Percentiles rank a stretch among this genome's conserved stretches.
These are phyloP conservation scores for Naganishia sp. DNA, from an alignment of 1,284 basidiomycete genomes.

Conservation along the genomic window DNA sequence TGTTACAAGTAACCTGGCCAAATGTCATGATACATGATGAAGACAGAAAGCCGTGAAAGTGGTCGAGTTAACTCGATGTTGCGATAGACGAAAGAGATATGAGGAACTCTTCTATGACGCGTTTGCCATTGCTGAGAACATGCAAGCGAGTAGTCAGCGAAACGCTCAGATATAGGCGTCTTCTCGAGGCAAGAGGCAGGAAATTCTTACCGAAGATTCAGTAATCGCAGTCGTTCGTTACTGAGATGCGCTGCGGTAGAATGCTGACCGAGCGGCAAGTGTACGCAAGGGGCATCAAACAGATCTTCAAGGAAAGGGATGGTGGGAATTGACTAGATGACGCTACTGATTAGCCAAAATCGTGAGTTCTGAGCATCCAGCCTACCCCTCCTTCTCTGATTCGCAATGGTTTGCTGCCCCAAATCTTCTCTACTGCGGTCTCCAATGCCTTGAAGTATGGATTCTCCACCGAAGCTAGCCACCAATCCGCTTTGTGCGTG, in stretches of 20 bases:
- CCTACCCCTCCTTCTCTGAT: constrained; percentile 91
- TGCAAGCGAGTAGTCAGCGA: too few relatives aligned
- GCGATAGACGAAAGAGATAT: constrained; percentile 17
- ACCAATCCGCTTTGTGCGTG: constrained; percentile 89
- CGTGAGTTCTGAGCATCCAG: constrained; percentile 33
- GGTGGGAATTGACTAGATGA: constrained; percentile 66
- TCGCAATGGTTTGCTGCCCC: constrained; percentile 77
- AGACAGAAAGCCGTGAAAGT: neutral
- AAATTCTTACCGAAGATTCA: constrained; percentile 51
- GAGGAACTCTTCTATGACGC: constrained; percentile 51
- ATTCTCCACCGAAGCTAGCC: constrained; percentile 82
- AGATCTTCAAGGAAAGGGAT: constrained; percentile 90
- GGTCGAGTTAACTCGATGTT: neutral
- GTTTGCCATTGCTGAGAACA: constrained; percentile 47
- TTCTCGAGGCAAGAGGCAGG: neutral
- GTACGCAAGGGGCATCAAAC: constrained; percentile 60
- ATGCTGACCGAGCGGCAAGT: constrained; percentile 50
- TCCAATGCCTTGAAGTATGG: constrained; percentile 82
- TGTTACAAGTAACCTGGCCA: constrained; percentile 8
- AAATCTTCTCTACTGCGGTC: constrained; percentile 76
- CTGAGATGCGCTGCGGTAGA: constrained; percentile 51
- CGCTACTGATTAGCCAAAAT: neutral
- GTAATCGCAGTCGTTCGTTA: constrained; percentile 55
- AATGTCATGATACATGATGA: neutral
- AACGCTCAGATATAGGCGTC: too few relatives aligned